Conservation (phyloP, 345 rosid species). For the Eucalyptus camaldulensis region DNA sequence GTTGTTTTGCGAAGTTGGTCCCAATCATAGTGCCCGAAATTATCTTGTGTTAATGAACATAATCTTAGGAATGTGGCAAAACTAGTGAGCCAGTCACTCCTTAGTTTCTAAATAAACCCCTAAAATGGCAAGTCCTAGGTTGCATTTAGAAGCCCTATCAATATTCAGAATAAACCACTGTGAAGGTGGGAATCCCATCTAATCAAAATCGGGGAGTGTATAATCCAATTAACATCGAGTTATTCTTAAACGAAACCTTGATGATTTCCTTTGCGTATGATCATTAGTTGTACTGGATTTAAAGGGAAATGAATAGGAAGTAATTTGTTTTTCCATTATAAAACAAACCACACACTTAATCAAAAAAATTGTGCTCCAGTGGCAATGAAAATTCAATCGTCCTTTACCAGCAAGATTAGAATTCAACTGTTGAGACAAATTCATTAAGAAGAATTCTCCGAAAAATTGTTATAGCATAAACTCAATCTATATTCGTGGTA, state of each 20-base stretch:
- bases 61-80: not conserved
- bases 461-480: not conserved
- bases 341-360: not conserved
- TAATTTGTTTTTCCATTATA: not conserved
- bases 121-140: accelerated
- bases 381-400: not conserved
- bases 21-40: accelerated
- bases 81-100: accelerated
- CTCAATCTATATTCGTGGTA: accelerated
- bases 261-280: accelerated
- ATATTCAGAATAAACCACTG: accelerated
- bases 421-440: not conserved
- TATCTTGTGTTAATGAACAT: accelerated
- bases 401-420: not conserved
- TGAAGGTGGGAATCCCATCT: not conserved
- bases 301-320: not conserved
- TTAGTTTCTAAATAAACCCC: not conserved
- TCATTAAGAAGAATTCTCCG: not conserved
- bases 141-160: not conserved
- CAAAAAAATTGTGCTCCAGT: not conserved
- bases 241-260: accelerated
- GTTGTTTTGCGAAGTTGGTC: not conserved
- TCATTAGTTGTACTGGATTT: accelerated
- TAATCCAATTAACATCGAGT: accelerated
- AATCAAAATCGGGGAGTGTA: accelerated